phyloP scores from a whole-genome alignment of 1,284 basidiomycete genomes.

The Apiotrichum laibachii region DNA sequence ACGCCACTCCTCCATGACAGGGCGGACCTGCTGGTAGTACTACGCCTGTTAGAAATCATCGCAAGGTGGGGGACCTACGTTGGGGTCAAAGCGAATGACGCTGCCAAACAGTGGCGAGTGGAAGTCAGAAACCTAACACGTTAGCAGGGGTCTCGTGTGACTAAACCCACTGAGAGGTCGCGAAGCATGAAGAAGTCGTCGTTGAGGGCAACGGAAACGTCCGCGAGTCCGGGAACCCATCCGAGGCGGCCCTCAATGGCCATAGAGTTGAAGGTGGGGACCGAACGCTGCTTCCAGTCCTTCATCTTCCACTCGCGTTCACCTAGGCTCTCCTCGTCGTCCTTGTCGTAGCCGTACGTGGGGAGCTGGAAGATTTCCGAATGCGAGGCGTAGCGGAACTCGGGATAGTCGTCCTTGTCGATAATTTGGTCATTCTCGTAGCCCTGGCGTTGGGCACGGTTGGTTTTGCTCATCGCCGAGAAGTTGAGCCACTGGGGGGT shows the following conservation, averaged over 20 bases:
- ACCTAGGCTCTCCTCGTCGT: conserved; percentile 12
- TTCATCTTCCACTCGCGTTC: conserved; percentile 29
- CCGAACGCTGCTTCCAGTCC: conserved; percentile 36
- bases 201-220: conserved; percentile 41
- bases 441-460: no score
- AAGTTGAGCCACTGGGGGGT: conserved; percentile 46
- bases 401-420: conserved; percentile 20
- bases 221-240: conserved; percentile 44
- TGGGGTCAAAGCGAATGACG: conserved; percentile 44
- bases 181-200: conserved; percentile 47
- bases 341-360: neutral
- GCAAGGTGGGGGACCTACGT: conserved; percentile 17
- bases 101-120: conserved; percentile 46
- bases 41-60: conserved; percentile 34
- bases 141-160: no score
- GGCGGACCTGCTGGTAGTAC: conserved; percentile 40
- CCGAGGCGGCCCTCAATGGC: conserved; percentile 46
- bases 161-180: conserved; percentile 11
- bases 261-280: conserved; percentile 50
- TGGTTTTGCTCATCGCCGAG: conserved; percentile 8
- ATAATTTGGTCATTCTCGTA: neutral
- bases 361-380: conserved; percentile 47
- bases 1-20: conserved; percentile 30
- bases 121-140: conserved; percentile 33
- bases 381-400: conserved; percentile 39